Conservation (phyloP, 495 filamentous ascomycete species). For the Trichoderma erinaceum region DNA sequence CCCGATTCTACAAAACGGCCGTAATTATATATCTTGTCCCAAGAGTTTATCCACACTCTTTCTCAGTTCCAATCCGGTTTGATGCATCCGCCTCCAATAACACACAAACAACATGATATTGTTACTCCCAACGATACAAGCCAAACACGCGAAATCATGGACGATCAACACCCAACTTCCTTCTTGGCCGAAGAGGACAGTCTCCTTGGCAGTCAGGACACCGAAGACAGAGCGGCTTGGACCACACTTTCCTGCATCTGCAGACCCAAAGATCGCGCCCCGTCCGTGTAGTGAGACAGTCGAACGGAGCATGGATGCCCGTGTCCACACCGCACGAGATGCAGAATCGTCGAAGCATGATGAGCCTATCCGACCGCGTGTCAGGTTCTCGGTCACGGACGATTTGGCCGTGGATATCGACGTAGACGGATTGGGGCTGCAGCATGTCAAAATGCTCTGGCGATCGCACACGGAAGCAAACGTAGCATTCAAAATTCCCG, state of each 20-base stretch:
- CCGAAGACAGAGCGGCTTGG: slow-evolving; percentile 13
- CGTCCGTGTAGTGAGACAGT: slow-evolving; percentile 21
- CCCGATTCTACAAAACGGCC: background rate
- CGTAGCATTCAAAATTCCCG: slow-evolving; percentile 24
- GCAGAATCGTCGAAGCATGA: slow-evolving; percentile 26
- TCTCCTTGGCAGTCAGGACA: slow-evolving; percentile 20
- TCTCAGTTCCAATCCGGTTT: background rate
- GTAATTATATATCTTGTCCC: background rate
- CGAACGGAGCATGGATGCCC: slow-evolving; percentile 23
- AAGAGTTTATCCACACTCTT: background rate
- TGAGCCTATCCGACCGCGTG: slow-evolving; percentile 14
- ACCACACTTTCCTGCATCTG: slow-evolving; percentile 19
- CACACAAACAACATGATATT: background rate
- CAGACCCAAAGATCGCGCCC: slow-evolving; percentile 24
- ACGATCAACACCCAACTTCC: slow-evolving; percentile 13
- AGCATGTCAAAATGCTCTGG: slow-evolving; percentile 21
- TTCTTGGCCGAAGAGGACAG: slow-evolving; percentile 18
- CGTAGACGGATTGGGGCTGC: slow-evolving; percentile 19
- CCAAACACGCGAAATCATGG: background rate
- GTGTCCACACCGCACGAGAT: slow-evolving; percentile 23
- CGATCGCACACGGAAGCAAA: slow-evolving; percentile 22
- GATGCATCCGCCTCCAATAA: background rate
- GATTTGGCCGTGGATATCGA: slow-evolving; percentile 7
- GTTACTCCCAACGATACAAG: background rate
- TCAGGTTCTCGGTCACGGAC: slow-evolving; percentile 17